Conservation (phyloP, 352 stramenopile species). For the Phytopythium kandeliae region DNA sequence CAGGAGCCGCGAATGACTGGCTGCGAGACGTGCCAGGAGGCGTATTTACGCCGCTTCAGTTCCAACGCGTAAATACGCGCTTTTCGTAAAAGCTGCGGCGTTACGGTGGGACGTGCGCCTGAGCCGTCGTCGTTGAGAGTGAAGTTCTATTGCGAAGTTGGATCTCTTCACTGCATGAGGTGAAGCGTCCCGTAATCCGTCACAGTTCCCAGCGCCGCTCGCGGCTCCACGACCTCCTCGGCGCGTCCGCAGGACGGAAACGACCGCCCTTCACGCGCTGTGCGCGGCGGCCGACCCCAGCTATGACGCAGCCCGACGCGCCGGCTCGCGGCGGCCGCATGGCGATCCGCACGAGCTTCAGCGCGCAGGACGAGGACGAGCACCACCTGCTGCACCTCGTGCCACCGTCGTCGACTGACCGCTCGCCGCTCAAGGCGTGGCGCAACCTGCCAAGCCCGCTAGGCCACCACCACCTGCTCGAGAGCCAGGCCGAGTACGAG, state of each 20-base stretch:
- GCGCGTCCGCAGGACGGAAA: background rate
- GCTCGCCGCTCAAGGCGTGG: slow-evolving; percentile 71
- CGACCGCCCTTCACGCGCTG: background rate
- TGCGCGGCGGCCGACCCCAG: background rate
- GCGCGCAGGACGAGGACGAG: slow-evolving; percentile 47
- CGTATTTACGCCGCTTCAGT: slow-evolving; percentile 24
- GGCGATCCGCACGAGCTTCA: slow-evolving; percentile 56
- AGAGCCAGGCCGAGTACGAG: slow-evolving; percentile 40
- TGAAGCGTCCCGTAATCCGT: slow-evolving; percentile 2
- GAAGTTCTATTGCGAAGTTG: background rate
- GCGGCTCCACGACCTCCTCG: no score
- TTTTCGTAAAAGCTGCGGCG: no score
- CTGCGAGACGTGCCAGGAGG: background rate
- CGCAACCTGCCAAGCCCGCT: slow-evolving; percentile 56
- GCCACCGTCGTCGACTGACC: slow-evolving; percentile 65
- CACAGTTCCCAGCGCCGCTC: background rate
- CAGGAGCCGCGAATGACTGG: slow-evolving; percentile 24
- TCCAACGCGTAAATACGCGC: no score
- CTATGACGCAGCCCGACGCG: slow-evolving; percentile 7
- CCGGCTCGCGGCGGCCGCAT: slow-evolving; percentile 6
- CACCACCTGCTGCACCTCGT: slow-evolving; percentile 43
- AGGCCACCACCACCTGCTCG: slow-evolving; percentile 39
- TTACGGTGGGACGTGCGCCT: background rate
- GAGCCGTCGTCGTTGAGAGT: background rate
- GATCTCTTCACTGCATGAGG: no score